These are phyloP conservation scores for Paratinospora sagittata DNA, from an alignment of 164 flowering plant species.

Conservation along the genomic window DNA sequence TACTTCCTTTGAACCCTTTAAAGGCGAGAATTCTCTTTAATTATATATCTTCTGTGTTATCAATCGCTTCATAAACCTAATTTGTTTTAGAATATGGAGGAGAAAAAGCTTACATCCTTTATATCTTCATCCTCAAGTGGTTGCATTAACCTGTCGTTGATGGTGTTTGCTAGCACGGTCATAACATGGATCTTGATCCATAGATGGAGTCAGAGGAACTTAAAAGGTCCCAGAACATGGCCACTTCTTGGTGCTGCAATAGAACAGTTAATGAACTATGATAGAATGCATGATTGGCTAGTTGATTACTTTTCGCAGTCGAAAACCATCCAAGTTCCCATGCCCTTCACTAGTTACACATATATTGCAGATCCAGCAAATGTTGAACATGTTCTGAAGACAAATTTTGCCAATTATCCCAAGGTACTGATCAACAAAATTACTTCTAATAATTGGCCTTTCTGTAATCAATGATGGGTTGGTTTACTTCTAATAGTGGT, in stretches of 20 bases:
- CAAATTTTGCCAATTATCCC: conserved; percentile 83
- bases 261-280: conserved; percentile 69
- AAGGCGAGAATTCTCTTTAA: background rate
- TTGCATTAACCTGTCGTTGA: conserved; percentile 18
- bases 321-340: conserved; percentile 64
- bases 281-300: conserved; percentile 93
- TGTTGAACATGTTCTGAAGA: conserved; percentile 82
- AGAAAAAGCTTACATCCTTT: conserved; percentile 15
- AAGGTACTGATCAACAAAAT: no score
- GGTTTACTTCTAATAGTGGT: no score
- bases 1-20: conserved; percentile 3
- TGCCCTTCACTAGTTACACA: conserved; percentile 85
- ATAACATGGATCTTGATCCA: conserved; percentile 55
- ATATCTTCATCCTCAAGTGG: conserved; percentile 16
- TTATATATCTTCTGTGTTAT: background rate
- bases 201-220: conserved; percentile 67
- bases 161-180: conserved; percentile 26
- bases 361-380: conserved; percentile 87
- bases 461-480: no score
- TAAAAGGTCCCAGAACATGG: conserved; percentile 88
- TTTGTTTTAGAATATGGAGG: conserved; percentile 14
- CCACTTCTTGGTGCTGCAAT: conserved; percentile 83
- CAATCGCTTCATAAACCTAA: background rate
- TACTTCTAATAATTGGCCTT: no score
- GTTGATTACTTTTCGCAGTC: conserved; percentile 47